These are phyloP conservation scores for Hymenotorrendiella dingleyae DNA, from an alignment of 2,329 filamentous ascomycete species.

Conservation along the genomic window DNA sequence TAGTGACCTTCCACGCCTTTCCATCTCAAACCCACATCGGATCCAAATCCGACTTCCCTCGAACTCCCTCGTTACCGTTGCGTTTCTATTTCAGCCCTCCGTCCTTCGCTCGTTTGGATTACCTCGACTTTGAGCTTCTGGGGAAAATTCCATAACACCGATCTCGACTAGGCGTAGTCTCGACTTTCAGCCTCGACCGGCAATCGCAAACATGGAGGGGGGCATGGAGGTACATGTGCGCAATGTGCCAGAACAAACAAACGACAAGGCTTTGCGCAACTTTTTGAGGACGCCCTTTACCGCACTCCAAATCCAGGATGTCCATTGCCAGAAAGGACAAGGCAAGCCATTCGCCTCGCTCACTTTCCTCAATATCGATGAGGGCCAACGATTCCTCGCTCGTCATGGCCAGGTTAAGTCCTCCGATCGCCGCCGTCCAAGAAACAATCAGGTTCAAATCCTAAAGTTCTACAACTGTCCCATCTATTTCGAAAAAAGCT, in stretches of 20 bases:
- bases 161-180: too few species aligned
- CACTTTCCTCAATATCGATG: constrained; percentile 37
- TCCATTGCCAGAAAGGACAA: constrained; percentile 38
- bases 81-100: too few species aligned
- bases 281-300: constrained; percentile 7
- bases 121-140: too few species aligned
- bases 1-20: too few species aligned
- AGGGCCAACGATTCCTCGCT: constrained; percentile 40
- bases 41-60: too few species aligned
- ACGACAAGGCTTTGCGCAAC: constrained; percentile 7
- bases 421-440: not conserved
- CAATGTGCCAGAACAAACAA: constrained; percentile 5
- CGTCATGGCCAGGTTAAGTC: constrained; percentile 16
- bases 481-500: constrained; percentile 23
- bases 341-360: constrained; percentile 38
- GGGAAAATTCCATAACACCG: too few species aligned
- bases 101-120: too few species aligned
- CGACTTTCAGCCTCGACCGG: not conserved
- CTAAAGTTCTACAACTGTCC: constrained; percentile 15
- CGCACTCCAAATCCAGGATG: constrained; percentile 35
- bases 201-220: constrained; percentile 1
- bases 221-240: constrained; percentile 6
- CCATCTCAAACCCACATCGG: too few species aligned
- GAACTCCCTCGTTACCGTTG: too few species aligned
- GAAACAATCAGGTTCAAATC: not conserved